phyloP scores from a whole-genome alignment of 2,329 filamentous ascomycete species.

The Sphaerulina musiva region DNA sequence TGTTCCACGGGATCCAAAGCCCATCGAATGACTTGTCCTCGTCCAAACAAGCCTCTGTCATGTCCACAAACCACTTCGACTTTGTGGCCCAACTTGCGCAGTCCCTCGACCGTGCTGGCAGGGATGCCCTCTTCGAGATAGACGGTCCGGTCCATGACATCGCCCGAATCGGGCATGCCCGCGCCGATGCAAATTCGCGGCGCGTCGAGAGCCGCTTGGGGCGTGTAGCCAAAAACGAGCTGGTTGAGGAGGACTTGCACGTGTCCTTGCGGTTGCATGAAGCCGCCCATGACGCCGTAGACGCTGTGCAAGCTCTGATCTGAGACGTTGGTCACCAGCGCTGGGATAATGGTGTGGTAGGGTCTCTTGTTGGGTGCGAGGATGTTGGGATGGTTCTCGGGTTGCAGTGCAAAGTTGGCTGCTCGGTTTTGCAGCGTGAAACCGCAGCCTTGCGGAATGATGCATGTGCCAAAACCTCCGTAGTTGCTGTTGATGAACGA shows the following conservation, averaged over 20 bases:
- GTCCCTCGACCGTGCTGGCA: slow-evolving; percentile 57
- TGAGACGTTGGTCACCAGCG: slow-evolving; percentile 69
- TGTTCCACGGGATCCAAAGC: slow-evolving; percentile 62
- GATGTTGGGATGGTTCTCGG: slow-evolving; percentile 65
- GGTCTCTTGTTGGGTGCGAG: slow-evolving; percentile 78
- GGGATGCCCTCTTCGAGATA: slow-evolving; percentile 78
- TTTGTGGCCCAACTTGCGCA: slow-evolving; percentile 65
- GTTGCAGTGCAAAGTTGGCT: slow-evolving; percentile 69
- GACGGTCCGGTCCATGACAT: slow-evolving; percentile 57
- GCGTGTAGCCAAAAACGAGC: slow-evolving; percentile 70
- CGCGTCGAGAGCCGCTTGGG: slow-evolving; percentile 83
- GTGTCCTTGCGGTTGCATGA: slow-evolving; percentile 97
- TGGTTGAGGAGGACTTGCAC: slow-evolving; percentile 89
- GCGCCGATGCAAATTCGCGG: slow-evolving; percentile 84
- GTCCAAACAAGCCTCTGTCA: slow-evolving; percentile 65
- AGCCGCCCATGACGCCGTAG: slow-evolving; percentile 95
- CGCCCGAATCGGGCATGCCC: slow-evolving; percentile 57
- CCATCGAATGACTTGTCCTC: slow-evolving; percentile 78
- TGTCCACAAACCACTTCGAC: slow-evolving; percentile 62
- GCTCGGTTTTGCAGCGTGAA: slow-evolving; percentile 94
- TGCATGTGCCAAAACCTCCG: slow-evolving; percentile 76
- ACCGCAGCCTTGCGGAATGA: slow-evolving; percentile 78
- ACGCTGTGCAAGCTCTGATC: slow-evolving; percentile 74
- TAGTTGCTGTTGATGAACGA: slow-evolving; percentile 98
- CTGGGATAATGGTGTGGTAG: slow-evolving; percentile 97